Percentiles rank a stretch among this genome's conserved stretches.
phyloP scores from a whole-genome alignment of 2,329 filamentous ascomycete genomes.

The Teratosphaeriaceae sp. region DNA sequence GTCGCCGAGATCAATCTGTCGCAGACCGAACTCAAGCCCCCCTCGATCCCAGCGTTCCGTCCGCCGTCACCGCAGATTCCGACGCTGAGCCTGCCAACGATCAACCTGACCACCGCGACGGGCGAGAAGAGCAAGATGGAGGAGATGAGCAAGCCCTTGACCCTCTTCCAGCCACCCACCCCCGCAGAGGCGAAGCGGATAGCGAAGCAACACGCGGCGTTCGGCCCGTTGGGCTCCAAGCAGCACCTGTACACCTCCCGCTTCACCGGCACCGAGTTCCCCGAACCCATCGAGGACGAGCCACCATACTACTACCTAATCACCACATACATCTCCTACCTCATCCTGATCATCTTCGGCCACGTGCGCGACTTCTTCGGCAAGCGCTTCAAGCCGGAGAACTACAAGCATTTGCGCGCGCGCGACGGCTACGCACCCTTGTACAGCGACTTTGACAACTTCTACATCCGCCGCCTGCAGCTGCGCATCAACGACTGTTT shows the following conservation, averaged over 20 bases:
- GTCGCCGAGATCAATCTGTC: slow-evolving; percentile 26
- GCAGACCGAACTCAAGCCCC: slow-evolving; percentile 18
- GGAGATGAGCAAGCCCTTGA: slow-evolving; percentile 64
- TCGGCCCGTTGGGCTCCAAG: slow-evolving; percentile 73
- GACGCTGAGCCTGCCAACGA: slow-evolving; percentile 75
- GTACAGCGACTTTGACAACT: slow-evolving; percentile 98
- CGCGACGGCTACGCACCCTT: slow-evolving; percentile 88
- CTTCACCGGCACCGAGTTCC: slow-evolving; percentile 73
- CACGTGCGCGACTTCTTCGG: slow-evolving; percentile 97
- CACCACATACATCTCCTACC: slow-evolving; percentile 97
- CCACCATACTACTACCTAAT: slow-evolving; percentile 95
- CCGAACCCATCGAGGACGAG: slow-evolving; percentile 83
- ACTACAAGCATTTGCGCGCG: slow-evolving; percentile 76
- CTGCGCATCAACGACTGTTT: slow-evolving; percentile 96
- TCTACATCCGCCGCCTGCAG: slow-evolving; percentile 90
- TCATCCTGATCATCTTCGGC: slow-evolving; percentile 90
- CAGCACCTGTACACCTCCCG: slow-evolving; percentile 85
- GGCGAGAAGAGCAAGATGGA: slow-evolving; percentile 65
- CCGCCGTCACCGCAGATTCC: slow-evolving; percentile 59
- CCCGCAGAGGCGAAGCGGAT: slow-evolving; percentile 73
- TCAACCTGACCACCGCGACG: slow-evolving; percentile 81
- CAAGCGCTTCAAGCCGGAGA: slow-evolving; percentile 82
- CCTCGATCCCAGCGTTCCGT: slow-evolving; percentile 54
- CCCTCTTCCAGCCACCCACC: slow-evolving; percentile 80
- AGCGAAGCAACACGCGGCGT: slow-evolving; percentile 78